Evolutionary conservation across 2,329 filamentous ascomycete species (phyloP), one percentile per base, ranked within the genome.

Genomic region (Aspergillus novoparasiticus): DNA sequence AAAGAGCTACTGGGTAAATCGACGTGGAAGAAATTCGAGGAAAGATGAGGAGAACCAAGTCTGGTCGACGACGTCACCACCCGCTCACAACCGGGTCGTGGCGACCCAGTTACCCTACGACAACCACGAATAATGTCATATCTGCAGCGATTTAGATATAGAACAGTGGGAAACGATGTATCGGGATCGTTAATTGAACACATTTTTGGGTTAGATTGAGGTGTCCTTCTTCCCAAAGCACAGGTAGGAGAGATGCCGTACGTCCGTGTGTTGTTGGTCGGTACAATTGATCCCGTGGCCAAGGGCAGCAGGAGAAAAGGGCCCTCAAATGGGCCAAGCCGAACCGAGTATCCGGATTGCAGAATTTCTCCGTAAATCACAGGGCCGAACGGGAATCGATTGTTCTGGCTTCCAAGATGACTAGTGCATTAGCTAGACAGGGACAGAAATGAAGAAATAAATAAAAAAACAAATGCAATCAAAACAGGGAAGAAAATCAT

Each of bases 301-400:
- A 43, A 54, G 28, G 39, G 39, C 19, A 41, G 19, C 16, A 41
- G 8, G 16, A 21, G 16, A 34, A 53, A 34, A 53, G 28, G 28
- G 50, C 30, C 28, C 21, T 48, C 26, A 39, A 23, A 21, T 12
- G 39, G 41, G 61, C 65, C 61, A 63, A 63, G 65, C 65, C 65
- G 65, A 63, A 61, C 65, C 65, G 65, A 64, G 41, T 64, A 59
- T 53, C 60, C 61, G 60, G 55, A 23, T 57, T 50, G 55, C 45
- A 60, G 64, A 68, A 68, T 68, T 68, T 69, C 64, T 69, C 67
- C 67, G 61, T 68, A 62, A 68, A 69, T 69, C 67, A 68, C 61
- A 69, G 57, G 45, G 41, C 62, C 45, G 57, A 60, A 63, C 63
- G 58, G 32, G 32, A 34, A 12, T 32, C 19, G 30, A 50, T 50